Conservation (phyloP, 2,329 filamentous ascomycete genomes). For the Ceratocystis papillata region DNA sequence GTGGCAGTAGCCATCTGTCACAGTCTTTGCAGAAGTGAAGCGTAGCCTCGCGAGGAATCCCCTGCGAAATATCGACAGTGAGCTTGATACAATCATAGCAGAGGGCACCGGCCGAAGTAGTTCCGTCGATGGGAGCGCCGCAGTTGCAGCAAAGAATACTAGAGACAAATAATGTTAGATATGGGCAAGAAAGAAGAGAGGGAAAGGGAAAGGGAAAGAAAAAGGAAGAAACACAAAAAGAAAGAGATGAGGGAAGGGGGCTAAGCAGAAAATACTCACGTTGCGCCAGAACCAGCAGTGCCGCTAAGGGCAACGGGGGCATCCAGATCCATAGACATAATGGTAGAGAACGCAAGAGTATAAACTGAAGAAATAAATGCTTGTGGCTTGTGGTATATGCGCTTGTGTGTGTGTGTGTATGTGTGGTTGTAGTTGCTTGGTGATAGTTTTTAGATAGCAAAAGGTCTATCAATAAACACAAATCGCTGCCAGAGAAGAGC, state of each 20-base stretch:
- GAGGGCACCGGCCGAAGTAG: constrained; percentile 69
- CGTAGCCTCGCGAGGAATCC: constrained; percentile 80
- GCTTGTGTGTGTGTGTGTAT: neutral
- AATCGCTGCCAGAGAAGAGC: neutral
- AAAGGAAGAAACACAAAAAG: neutral
- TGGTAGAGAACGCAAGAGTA: constrained; percentile 6
- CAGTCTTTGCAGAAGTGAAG: constrained; percentile 90
- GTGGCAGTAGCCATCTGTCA: constrained; percentile 84
- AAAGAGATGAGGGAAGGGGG: neutral
- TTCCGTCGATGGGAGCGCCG: constrained; percentile 89
- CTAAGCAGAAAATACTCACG: constrained; percentile 31
- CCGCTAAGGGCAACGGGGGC: constrained; percentile 35
- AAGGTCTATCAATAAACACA: neutral
- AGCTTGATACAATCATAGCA: constrained; percentile 95
- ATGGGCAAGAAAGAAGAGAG: constrained; percentile 15
- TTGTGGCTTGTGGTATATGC: neutral
- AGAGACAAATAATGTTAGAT: neutral
- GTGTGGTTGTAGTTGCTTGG: neutral
- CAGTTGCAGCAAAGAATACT: constrained; percentile 98
- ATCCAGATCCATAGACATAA: constrained; percentile 38
- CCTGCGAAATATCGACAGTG: constrained; percentile 82
- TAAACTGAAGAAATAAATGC: neutral
- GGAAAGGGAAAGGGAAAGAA: neutral
- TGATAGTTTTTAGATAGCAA: neutral
- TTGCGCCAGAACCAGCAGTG: constrained; percentile 31